Conservation (phyloP, 148 eudicot species). For the Rhododendron henanense region DNA sequence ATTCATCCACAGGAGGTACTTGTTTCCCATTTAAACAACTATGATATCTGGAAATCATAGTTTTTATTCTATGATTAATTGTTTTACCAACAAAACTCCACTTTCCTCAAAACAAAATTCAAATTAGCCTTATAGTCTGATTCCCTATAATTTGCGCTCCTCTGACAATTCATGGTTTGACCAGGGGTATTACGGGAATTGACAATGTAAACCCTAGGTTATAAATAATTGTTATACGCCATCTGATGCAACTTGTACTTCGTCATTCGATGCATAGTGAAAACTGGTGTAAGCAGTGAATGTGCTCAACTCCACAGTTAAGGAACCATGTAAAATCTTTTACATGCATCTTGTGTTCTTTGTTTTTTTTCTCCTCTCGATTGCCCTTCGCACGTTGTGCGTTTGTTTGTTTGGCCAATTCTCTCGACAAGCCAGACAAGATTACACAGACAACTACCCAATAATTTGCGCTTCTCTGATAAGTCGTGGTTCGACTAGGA, state of each 20-base stretch:
- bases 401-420: too few species aligned
- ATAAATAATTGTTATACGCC: too few species aligned
- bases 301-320: too few species aligned
- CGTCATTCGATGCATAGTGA: neutral
- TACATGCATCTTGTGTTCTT: neutral
- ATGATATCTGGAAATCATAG: neutral
- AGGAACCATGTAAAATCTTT: neutral
- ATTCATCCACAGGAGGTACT: neutral
- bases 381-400: neutral
- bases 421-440: neutral
- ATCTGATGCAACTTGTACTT: neutral
- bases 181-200: too few species aligned
- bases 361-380: neutral
- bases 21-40: neutral
- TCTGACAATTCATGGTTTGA: too few species aligned
- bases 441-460: neutral
- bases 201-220: too few species aligned
- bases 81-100: neutral
- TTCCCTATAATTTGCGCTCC: too few species aligned
- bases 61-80: neutral
- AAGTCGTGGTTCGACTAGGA: too few species aligned
- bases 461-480: too few species aligned
- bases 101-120: neutral
- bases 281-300: neutral
- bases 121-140: neutral